phyloP scores from a whole-genome alignment of 2,329 filamentous ascomycete genomes.

The Colletotrichum tabaci region DNA sequence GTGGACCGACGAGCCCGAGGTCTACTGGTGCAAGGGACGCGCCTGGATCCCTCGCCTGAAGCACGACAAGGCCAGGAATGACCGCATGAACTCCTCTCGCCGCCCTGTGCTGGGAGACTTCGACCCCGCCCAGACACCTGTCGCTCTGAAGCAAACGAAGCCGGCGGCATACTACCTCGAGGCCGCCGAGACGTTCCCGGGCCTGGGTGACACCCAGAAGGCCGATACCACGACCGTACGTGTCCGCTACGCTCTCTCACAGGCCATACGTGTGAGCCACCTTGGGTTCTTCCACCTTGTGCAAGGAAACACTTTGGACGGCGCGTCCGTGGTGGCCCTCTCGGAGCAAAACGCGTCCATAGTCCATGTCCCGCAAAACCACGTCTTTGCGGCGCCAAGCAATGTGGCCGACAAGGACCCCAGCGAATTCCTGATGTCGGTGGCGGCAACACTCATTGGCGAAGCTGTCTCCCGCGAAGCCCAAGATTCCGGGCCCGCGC shows the following conservation, averaged over 20 bases:
- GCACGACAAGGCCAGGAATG: slow-evolving; percentile 13
- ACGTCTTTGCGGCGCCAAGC: neutral
- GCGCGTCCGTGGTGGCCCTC: slow-evolving; percentile 2
- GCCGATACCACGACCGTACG: neutral
- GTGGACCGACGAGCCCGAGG: slow-evolving; percentile 18
- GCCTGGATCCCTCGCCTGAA: slow-evolving; percentile 25
- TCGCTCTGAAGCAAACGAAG: neutral
- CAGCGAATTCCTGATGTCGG: neutral
- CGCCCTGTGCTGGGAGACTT: neutral
- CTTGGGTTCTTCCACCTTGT: slow-evolving; percentile 18
- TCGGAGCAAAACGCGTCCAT: slow-evolving; percentile 21
- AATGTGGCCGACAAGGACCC: neutral
- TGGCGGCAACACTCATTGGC: neutral
- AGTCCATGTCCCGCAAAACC: slow-evolving; percentile 1
- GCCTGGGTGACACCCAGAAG: neutral
- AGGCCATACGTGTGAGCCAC: slow-evolving; percentile 2
- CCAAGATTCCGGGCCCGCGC: no score
- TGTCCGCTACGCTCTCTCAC: neutral
- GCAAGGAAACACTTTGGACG: neutral
- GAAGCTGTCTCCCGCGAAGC: no score
- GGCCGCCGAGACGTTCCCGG: neutral
- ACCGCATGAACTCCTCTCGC: slow-evolving; percentile 14
- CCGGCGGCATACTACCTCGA: neutral
- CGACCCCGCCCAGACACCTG: neutral
- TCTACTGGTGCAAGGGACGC: slow-evolving; percentile 1